Conservation (phyloP, 2,329 filamentous ascomycete genomes). For the Domatiomyces catenatus region DNA sequence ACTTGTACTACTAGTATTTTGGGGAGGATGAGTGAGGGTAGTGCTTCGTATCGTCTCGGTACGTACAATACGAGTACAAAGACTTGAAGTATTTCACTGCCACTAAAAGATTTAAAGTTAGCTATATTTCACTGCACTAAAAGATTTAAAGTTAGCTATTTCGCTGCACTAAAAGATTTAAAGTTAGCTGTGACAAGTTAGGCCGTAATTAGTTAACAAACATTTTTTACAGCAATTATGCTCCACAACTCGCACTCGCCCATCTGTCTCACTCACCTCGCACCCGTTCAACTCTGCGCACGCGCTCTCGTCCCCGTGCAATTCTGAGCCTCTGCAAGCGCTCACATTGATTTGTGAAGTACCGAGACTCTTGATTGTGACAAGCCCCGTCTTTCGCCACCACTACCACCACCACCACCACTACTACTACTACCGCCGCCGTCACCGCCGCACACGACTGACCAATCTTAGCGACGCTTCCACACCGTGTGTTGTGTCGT, state of each 20-base stretch:
- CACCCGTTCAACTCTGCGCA: constrained; percentile 14
- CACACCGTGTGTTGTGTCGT: background rate
- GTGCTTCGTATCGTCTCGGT: too few relatives aligned
- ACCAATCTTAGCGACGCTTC: background rate
- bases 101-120: too few relatives aligned
- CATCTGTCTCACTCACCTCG: constrained; percentile 14
- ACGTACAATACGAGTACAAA: too few relatives aligned
- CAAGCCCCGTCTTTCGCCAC: constrained; percentile 12
- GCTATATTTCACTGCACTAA: too few relatives aligned
- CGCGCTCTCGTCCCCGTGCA: constrained; percentile 18
- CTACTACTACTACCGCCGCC: constrained; percentile 14
- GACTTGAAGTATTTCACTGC: too few relatives aligned
- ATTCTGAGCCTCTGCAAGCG: constrained; percentile 21
- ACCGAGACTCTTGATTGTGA: constrained; percentile 23
- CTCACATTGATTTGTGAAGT: constrained; percentile 40
- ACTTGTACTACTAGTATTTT: background rate
- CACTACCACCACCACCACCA: constrained; percentile 1
- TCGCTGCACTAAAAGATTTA: too few relatives aligned
- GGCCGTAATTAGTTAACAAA: background rate
- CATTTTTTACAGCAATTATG: constrained; percentile 4
- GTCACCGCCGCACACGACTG: constrained; percentile 11
- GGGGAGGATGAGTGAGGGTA: background rate
- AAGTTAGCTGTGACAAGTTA: background rate
- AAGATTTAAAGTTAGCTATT: too few relatives aligned
- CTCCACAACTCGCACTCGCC: background rate